phyloP scores from a whole-genome alignment of 305 asterid species.

The Fraxinus angustifolia region DNA sequence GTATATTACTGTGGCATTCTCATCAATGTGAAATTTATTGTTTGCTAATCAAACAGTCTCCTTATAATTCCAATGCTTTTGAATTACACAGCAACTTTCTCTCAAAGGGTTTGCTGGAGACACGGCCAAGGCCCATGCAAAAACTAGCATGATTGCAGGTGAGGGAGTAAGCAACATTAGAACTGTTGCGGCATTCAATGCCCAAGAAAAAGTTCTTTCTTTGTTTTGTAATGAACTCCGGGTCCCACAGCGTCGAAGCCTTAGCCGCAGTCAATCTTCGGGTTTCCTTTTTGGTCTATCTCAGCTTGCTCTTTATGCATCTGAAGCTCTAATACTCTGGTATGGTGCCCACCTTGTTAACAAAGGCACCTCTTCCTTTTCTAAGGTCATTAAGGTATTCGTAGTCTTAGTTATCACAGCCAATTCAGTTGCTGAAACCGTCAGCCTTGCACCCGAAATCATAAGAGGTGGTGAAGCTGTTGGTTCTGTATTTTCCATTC shows the following conservation, averaged over 20 bases:
- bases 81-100: constrained; percentile 70
- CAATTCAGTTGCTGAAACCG: constrained; percentile 89
- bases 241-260: constrained; percentile 64
- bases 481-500: constrained; percentile 81
- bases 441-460: constrained; percentile 92
- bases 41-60: neutral
- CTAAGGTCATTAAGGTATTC: constrained; percentile 88
- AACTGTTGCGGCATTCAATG: constrained; percentile 91
- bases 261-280: constrained; percentile 69
- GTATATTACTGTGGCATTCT: neutral
- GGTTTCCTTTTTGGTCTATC: constrained; percentile 86
- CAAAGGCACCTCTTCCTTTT: constrained; percentile 76
- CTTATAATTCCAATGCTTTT: constrained; percentile 14
- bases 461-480: constrained; percentile 94
- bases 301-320: constrained; percentile 88
- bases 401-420: constrained; percentile 89
- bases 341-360: constrained; percentile 82
- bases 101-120: constrained; percentile 96
- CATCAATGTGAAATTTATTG: neutral
- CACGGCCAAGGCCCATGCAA: constrained; percentile 94
- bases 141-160: constrained; percentile 96
- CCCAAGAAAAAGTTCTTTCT: constrained; percentile 74
- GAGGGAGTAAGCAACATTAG: constrained; percentile 98
- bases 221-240: constrained; percentile 68
- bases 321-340: constrained; percentile 93